Evolutionary conservation across 768 basidiomycete species (phyloP).

Genomic region (Calvatia gigantea): DNA sequence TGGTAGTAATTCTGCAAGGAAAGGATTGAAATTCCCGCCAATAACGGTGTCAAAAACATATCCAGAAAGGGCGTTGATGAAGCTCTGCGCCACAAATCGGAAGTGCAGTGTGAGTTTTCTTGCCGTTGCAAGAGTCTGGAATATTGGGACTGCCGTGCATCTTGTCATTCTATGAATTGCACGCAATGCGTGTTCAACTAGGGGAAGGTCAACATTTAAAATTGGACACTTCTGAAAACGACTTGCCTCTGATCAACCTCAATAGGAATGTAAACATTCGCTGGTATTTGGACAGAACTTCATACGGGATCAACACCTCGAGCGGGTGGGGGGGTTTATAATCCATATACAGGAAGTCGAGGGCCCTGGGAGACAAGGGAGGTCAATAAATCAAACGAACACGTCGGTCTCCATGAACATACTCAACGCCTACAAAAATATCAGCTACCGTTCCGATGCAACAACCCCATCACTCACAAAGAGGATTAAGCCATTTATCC

Average conservation of each 20-base stretch:
- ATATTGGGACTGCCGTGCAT: conserved; percentile 39
- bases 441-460: not conserved
- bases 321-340: conserved; percentile 86
- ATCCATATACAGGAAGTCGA: conserved; percentile 88
- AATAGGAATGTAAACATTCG: conserved; percentile 78
- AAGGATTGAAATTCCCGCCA: conserved; percentile 69
- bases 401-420: conserved; percentile 14
- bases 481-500: conserved; percentile 79
- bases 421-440: conserved; percentile 43
- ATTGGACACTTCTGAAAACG: not conserved
- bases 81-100: conserved; percentile 70
- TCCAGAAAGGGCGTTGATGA: conserved; percentile 60
- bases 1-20: conserved; percentile 43
- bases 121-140: conserved; percentile 52
- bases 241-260: conserved; percentile 71
- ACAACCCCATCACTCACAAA: conserved; percentile 47
- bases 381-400: not conserved
- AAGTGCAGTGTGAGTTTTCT: conserved; percentile 60
- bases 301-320: conserved; percentile 65
- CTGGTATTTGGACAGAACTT: conserved; percentile 82
- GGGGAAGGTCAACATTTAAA: conserved; percentile 5
- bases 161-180: conserved; percentile 65
- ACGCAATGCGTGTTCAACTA: conserved; percentile 67
- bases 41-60: conserved; percentile 85
- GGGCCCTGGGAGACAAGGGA: conserved; percentile 50